Percentiles rank a stretch among this genome's conserved stretches.
Evolutionary conservation across 2,329 filamentous ascomycete genomes (phyloP).

Genomic region (Aureobasidium sp.): DNA sequence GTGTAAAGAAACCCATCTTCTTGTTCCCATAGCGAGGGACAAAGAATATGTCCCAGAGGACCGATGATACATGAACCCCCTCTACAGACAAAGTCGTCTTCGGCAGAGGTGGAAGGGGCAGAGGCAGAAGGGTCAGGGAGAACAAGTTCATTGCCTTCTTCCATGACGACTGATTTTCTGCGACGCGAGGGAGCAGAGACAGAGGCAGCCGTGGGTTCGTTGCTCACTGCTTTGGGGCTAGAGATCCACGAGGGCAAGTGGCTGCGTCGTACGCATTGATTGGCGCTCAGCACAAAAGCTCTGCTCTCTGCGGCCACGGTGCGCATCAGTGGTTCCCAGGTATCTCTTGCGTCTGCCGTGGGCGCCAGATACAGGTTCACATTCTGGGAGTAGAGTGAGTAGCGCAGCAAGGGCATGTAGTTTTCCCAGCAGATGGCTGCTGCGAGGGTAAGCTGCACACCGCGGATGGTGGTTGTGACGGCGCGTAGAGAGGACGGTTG

Average conservation of each 20-base stretch:
- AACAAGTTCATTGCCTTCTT: constrained; percentile 52
- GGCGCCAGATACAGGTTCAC: constrained; percentile 88
- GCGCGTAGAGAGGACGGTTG: constrained; percentile 71
- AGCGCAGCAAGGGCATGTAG: constrained; percentile 85
- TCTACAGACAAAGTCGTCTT: constrained; percentile 53
- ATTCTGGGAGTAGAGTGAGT: constrained; percentile 80
- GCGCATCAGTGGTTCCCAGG: constrained; percentile 76
- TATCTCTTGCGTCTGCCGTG: constrained; percentile 76
- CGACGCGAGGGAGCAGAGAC: background rate
- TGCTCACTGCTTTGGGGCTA: constrained; percentile 13
- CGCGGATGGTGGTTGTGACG: constrained; percentile 70
- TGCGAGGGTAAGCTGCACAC: constrained; percentile 71
- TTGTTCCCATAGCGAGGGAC: constrained; percentile 74
- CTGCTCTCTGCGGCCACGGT: constrained; percentile 76
- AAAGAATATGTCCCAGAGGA: constrained; percentile 71
- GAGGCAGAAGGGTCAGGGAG: constrained; percentile 27
- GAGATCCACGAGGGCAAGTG: constrained; percentile 54
- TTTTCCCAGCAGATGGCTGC: constrained; percentile 96
- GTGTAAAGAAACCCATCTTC: constrained; percentile 61
- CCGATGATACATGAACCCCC: constrained; percentile 79
- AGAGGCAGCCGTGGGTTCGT: background rate
- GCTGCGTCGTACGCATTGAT: constrained; percentile 65
- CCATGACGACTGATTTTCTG: constrained; percentile 23
- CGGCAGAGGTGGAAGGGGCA: constrained; percentile 10
- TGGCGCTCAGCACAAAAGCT: constrained; percentile 78